Percentiles rank a stretch among this genome's conserved stretches.
Conservation (phyloP, 2,329 filamentous ascomycete species). For the Paecilomyces variotii region DNA sequence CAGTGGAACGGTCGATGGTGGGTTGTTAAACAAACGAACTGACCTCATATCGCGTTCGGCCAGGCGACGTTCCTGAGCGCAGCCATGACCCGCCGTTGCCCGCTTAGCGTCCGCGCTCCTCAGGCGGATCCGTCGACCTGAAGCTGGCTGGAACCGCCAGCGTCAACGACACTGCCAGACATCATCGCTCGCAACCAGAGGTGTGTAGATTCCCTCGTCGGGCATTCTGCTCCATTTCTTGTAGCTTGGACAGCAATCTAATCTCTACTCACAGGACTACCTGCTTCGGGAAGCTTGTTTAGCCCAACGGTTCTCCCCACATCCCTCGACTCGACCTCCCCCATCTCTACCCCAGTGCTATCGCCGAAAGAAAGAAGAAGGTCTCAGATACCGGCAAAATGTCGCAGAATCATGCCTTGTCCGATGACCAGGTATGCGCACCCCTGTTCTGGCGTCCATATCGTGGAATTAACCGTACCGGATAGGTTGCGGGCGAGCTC, state of each 20-base stretch:
- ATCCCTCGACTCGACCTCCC: conserved; percentile 1
- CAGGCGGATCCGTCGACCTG: conserved; percentile 5
- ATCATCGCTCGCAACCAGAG: background rate
- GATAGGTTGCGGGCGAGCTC: conserved; percentile 89
- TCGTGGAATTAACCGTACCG: conserved; percentile 8
- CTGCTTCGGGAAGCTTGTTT: conserved; percentile 13
- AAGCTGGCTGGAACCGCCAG: background rate
- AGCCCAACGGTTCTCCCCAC: background rate
- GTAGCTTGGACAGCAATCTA: conserved; percentile 6
- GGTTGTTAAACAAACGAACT: background rate
- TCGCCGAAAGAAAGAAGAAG: background rate
- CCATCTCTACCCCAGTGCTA: background rate
- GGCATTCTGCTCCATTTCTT: background rate
- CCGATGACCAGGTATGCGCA: conserved; percentile 79
- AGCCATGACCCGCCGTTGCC: background rate
- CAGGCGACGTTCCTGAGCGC: background rate
- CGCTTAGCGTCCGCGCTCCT: conserved; percentile 4
- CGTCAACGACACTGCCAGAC: background rate
- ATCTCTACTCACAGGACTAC: conserved; percentile 7
- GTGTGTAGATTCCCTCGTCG: background rate
- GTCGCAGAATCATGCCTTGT: conserved; percentile 90
- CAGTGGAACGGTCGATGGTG: background rate
- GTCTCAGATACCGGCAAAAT: conserved; percentile 50
- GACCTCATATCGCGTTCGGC: background rate
- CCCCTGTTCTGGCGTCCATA: conserved; percentile 6